These are phyloP conservation scores for Pholiota adiposa DNA, from an alignment of 1,284 basidiomycete genomes.

Conservation along the genomic window DNA sequence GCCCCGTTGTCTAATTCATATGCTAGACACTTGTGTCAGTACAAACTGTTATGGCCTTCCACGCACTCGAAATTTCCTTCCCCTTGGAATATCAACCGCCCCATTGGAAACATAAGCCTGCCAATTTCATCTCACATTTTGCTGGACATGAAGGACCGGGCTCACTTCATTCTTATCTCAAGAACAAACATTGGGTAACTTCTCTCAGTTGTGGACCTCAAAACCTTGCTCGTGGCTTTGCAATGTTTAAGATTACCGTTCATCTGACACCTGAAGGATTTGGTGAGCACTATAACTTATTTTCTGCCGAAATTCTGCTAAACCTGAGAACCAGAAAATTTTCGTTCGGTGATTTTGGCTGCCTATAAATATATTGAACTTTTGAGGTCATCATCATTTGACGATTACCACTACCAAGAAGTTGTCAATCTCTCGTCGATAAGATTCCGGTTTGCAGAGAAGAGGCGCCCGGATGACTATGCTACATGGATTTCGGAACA, in stretches of 20 bases:
- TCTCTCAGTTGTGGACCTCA: constrained; percentile 78
- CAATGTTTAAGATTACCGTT: constrained; percentile 86
- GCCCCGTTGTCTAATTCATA: constrained; percentile 6
- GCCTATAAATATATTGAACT: constrained; percentile 91
- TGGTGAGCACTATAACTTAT: constrained; percentile 50
- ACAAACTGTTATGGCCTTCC: constrained; percentile 91
- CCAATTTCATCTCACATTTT: constrained; percentile 83
- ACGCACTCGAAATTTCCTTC: constrained; percentile 88
- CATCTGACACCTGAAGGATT: constrained; percentile 89
- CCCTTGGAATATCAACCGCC: constrained; percentile 86
- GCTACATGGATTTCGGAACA: constrained; percentile 79
- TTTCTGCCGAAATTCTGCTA: neutral
- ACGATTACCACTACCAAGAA: constrained; percentile 82
- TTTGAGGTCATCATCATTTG: constrained; percentile 72
- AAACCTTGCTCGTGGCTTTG: constrained; percentile 81
- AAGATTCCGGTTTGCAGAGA: constrained; percentile 91
- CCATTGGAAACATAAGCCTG: constrained; percentile 84
- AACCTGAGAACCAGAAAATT: constrained; percentile 58
- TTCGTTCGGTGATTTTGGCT: constrained; percentile 74
- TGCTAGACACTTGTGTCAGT: constrained; percentile 80
- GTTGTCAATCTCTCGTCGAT: constrained; percentile 75
- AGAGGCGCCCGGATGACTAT: constrained; percentile 81
- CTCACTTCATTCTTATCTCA: constrained; percentile 91
- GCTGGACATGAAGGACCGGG: constrained; percentile 97
- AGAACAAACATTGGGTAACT: constrained; percentile 91